A percentile compares a stretch with the other conserved stretches of the same genome.
Conservation (phyloP, 2,329 filamentous ascomycete genomes). For the Colletotrichum karsti region DNA sequence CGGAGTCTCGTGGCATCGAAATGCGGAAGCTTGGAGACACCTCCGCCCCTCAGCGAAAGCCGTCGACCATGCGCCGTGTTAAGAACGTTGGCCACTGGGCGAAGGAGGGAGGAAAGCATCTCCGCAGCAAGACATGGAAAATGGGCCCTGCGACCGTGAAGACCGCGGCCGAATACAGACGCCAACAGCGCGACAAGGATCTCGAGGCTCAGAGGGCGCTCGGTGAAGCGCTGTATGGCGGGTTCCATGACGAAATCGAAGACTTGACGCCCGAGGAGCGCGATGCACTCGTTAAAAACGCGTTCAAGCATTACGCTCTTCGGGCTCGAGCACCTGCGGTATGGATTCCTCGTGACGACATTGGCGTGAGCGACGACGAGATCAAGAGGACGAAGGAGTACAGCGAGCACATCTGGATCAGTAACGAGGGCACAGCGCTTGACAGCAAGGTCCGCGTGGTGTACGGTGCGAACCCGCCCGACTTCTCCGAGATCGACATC, state of each 20-base stretch:
- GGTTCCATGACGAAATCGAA: conserved; percentile 91
- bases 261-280: conserved; percentile 91
- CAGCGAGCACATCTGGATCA: conserved; percentile 88
- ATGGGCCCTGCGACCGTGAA: conserved; percentile 42
- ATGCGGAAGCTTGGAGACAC: conserved; percentile 39
- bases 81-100: conserved; percentile 58
- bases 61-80: conserved; percentile 55
- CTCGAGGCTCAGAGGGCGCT: conserved; percentile 78
- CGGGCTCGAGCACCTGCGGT: conserved; percentile 86
- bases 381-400: conserved; percentile 79
- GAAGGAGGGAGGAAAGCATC: conserved; percentile 55
- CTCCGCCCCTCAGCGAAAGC: conserved; percentile 38
- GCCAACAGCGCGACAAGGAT: conserved; percentile 63
- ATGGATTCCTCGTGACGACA: conserved; percentile 91
- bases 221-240: conserved; percentile 84
- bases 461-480: conserved; percentile 85
- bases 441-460: conserved; percentile 85
- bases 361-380: conserved; percentile 93
- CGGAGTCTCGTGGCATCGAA: conserved; percentile 42
- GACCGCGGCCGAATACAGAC: conserved; percentile 57
- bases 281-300: conserved; percentile 83
- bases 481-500: conserved; percentile 88
- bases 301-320: conserved; percentile 90
- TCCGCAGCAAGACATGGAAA: conserved; percentile 55
- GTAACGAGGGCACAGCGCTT: conserved; percentile 88